These are phyloP conservation scores for Fusarium hostae DNA, from an alignment of 2,329 filamentous ascomycete species.

Conservation along the genomic window DNA sequence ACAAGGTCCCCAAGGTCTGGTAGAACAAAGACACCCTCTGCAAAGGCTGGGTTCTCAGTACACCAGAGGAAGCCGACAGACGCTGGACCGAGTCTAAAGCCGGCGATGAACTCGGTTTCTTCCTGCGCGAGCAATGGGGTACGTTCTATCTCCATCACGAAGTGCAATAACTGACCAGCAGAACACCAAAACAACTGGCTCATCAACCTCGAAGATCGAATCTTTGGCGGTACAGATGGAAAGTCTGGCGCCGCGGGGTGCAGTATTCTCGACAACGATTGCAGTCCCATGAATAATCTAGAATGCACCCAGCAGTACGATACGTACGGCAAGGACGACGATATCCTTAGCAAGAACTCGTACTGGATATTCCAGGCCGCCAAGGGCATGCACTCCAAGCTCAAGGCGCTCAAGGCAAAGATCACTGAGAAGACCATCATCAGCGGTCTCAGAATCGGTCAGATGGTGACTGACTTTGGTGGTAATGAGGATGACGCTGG, in stretches of 20 bases:
- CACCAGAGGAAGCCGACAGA: conserved; percentile 13
- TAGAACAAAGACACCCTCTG: conserved; percentile 14
- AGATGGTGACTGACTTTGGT: conserved; percentile 7
- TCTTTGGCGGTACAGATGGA: conserved; percentile 4
- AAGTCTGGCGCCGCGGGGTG: conserved; percentile 9
- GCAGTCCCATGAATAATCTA: conserved; percentile 1
- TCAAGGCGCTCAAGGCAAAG: neutral
- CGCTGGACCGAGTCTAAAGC: conserved; percentile 6
- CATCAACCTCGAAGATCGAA: conserved; percentile 14
- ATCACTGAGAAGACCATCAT: neutral
- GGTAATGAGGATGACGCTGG: conserved; percentile 1
- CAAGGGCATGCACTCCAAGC: conserved; percentile 16
- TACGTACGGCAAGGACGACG: neutral
- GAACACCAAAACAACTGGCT: conserved; percentile 25
- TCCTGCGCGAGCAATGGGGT: conserved; percentile 17
- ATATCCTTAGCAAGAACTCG: neutral
- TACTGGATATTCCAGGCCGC: conserved; percentile 30
- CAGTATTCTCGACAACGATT: neutral
- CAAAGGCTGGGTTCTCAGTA: conserved; percentile 12
- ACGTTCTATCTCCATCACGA: fast-evolving
- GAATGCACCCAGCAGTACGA: conserved; percentile 15
- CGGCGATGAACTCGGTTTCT: conserved; percentile 5
- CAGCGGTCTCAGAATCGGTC: neutral
- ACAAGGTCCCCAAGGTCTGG: neutral
- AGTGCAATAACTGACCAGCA: neutral